Percentiles rank a stretch among this genome's conserved stretches.
Evolutionary conservation across 169 alveolate species (phyloP).

Genomic region (Eimeria falciformis): DNA sequence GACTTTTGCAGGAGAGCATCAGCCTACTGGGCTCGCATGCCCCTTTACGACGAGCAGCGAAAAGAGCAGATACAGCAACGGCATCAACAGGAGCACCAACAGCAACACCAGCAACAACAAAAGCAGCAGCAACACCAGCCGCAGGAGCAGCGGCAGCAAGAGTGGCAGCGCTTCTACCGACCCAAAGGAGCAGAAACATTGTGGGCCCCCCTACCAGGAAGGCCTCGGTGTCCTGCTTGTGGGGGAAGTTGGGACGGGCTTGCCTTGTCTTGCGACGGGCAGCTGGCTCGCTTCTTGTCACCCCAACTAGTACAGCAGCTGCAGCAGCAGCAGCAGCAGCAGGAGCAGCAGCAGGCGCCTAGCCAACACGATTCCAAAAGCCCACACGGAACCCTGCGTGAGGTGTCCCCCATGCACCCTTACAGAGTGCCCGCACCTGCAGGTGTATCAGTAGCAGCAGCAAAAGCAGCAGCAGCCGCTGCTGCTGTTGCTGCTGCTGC

Average conservation of each 20-base stretch:
- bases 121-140: background rate
- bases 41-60: background rate
- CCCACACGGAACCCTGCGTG: background rate
- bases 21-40: constrained; percentile 39
- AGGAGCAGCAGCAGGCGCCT: background rate
- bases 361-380: background rate
- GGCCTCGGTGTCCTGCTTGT: constrained; percentile 10
- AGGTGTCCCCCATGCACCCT: no score
- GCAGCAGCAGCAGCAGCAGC: background rate
- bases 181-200: background rate
- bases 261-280: constrained; percentile 5
- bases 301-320: background rate
- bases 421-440: background rate
- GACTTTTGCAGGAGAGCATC: constrained; percentile 26
- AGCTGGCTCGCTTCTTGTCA: background rate
- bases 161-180: constrained; percentile 31
- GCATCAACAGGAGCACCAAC: constrained; percentile 25
- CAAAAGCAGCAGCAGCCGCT: background rate
- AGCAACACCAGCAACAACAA: background rate
- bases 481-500: constrained; percentile 11
- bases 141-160: background rate
- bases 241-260: constrained; percentile 20
- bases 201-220: constrained; percentile 22
- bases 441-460: background rate
- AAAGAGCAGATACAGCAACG: background rate